Base-by-base conservation (phyloP, 768 basidiomycete species). In the Termitomyces sp. region DNA sequence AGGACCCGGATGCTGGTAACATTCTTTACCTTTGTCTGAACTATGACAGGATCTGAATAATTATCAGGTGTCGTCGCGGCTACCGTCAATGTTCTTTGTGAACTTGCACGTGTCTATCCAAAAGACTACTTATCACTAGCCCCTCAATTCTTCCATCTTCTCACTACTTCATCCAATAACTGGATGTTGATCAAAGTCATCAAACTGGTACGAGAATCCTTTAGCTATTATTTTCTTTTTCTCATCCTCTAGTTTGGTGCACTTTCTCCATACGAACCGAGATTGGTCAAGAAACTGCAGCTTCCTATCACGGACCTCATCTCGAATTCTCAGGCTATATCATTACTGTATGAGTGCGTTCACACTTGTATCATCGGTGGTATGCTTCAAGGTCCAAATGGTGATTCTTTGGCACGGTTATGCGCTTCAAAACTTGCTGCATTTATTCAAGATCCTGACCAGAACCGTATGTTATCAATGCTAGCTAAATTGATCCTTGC, bases 101-200 rank as follows among this genome's bases (percentile, higher is more conserved):
- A 99, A 72, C 78, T 98, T 38, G 89, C 91, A 12, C 82, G 91
- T 56, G 77, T 81, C 45, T 86, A 86, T 59, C 93, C 95, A 8
- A 73, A 75, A 57, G 89, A 90, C 58, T 94, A 93, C 67, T 78
- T 99, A 8, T 77, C 85, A 3, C 72, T 99, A 41, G 97, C 96
- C 2, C 97, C 97, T 10, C 90, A 91, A 63, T 71, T 98, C 53
- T 99, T 98, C 70, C 92, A 91, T 64, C 79, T 98, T 11, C 75
- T 99, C 57, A 97, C 93, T 0, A 93, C 87, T 2, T 94, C 94
- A 11, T 89, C 91, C 10, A 98, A 99, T 70, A 99, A 99, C 64
- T 99, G 97, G 97, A 96, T 98, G 92, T 80, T 99, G 57, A 99
- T 99, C 71, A 99, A 99, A 73, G 88, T 98, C 53, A 86, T 98